phyloP scores from a whole-genome alignment of 345 rosid species.

The Euphorbia tirucalli region DNA sequence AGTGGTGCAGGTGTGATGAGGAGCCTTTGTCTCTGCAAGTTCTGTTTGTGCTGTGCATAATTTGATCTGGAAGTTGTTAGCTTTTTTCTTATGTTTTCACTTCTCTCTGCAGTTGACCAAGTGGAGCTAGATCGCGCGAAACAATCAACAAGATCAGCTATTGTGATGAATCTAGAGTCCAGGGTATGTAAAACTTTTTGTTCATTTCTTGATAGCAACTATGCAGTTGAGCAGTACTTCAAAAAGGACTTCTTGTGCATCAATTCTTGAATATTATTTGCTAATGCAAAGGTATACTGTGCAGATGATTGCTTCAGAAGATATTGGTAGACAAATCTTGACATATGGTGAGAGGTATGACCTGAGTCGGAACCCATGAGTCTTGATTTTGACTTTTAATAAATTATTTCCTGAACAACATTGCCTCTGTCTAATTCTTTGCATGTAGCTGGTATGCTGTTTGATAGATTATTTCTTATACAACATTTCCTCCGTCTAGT shows the following conservation, averaged over 20 bases:
- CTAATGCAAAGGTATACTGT: background rate
- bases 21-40: background rate
- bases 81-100: background rate
- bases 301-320: conserved; percentile 70
- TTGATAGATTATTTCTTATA: background rate
- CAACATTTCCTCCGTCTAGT: background rate
- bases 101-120: conserved; percentile 20
- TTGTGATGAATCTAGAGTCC: conserved; percentile 27
- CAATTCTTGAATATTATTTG: conserved; percentile 2
- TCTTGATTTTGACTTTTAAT: background rate
- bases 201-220: background rate
- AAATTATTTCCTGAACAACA: background rate
- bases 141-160: conserved; percentile 14
- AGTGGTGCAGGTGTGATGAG: conserved; percentile 18
- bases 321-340: conserved; percentile 79
- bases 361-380: background rate
- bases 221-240: background rate
- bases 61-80: background rate
- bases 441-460: background rate
- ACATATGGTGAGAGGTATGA: conserved; percentile 76
- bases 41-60: background rate
- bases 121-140: conserved; percentile 23
- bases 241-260: background rate
- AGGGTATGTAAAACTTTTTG: conserved; percentile 14
- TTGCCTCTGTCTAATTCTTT: background rate